These are phyloP conservation scores for Sphaerulina populicola DNA, from an alignment of 2,329 filamentous ascomycete genomes.

Conservation along the genomic window DNA sequence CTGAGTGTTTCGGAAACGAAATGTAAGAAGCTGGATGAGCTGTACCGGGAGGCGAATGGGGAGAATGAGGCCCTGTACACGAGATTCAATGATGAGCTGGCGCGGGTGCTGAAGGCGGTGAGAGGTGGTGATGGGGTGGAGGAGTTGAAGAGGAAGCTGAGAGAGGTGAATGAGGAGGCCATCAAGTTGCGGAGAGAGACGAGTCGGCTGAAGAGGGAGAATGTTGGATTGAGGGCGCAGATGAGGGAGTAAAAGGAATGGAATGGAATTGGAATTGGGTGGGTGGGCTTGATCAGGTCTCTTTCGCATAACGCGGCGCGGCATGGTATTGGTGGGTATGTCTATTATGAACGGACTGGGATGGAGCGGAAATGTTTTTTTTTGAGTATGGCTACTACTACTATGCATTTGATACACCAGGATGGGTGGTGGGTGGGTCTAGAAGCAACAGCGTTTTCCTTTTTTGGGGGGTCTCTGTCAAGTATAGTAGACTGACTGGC, in stretches of 20 bases:
- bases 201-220: conserved; percentile 69
- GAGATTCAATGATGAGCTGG: conserved; percentile 83
- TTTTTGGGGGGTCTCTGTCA: not conserved
- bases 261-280: not conserved
- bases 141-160: conserved; percentile 62
- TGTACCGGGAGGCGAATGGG: conserved; percentile 77
- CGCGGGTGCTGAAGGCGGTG: conserved; percentile 69
- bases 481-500: too few species aligned
- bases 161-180: conserved; percentile 68
- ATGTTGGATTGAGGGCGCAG: conserved; percentile 54
- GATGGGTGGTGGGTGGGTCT: not conserved
- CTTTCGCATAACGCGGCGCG: not conserved
- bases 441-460: not conserved
- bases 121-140: conserved; percentile 69
- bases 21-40: conserved; percentile 71
- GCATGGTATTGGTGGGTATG: not conserved
- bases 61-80: conserved; percentile 93
- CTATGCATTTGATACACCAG: conserved; percentile 1
- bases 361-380: too few species aligned
- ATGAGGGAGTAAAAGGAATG: conserved; percentile 33
- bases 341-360: too few species aligned
- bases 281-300: not conserved
- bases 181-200: conserved; percentile 78
- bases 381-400: not conserved
- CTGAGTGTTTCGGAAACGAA: conserved; percentile 67